Evolutionary conservation across 2,329 filamentous ascomycete genomes (phyloP).

Genomic region (Diaporthe sp.): DNA sequence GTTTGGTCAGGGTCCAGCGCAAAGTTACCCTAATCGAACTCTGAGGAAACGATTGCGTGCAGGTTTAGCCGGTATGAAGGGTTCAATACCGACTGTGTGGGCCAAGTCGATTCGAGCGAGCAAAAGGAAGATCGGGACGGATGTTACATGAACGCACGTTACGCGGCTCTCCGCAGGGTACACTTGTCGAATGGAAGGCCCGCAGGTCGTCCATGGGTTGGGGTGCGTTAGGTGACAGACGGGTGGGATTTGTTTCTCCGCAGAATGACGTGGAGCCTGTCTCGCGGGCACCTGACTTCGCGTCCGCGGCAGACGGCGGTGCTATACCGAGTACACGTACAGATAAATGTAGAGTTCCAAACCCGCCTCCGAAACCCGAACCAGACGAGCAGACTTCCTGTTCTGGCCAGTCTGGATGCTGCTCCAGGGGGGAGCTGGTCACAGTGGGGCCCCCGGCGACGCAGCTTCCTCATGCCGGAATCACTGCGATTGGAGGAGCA

Average conservation of each 20-base stretch:
- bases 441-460: not conserved
- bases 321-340: not conserved
- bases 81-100: slow-evolving; percentile 16
- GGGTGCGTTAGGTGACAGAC: not conserved
- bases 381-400: slow-evolving; percentile 8
- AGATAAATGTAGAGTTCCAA: not conserved
- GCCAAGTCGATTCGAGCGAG: not conserved
- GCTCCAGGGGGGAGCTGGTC: not conserved
- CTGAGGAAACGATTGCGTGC: not conserved
- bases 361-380: not conserved
- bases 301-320: not conserved
- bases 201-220: not conserved
- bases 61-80: slow-evolving; percentile 9
- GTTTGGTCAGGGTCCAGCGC: not conserved
- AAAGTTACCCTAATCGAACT: not conserved
- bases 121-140: not conserved
- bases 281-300: slow-evolving; percentile 7
- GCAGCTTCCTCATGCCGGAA: slow-evolving; percentile 30
- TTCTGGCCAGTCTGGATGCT: not conserved
- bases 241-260: not conserved
- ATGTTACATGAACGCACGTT: slow-evolving; percentile 15
- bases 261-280: not conserved
- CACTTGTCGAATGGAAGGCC: not conserved
- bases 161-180: not conserved
- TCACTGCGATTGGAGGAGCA: slow-evolving; percentile 19